Evolutionary conservation across 78 protist genomes (phyloP), one percentile per base, ranked within the genome.

Genomic region (Dictyostelium citrinum): DNA sequence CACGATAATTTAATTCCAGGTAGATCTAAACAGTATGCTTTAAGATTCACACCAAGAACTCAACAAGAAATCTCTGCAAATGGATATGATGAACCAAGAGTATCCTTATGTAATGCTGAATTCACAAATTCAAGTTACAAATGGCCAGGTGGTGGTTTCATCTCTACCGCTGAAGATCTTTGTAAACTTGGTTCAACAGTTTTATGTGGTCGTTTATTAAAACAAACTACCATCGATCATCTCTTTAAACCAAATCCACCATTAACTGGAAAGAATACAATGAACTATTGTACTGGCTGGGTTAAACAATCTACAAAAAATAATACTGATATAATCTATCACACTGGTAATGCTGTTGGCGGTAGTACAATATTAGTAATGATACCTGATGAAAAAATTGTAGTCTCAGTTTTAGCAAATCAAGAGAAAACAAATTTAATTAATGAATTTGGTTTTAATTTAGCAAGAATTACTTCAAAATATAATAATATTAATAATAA

Each of bases 331-430:
- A 35, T 88, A 4, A 41, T 88, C 20, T 88, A 78, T 22, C 93
- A 88, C 31, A 88, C 93, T 67, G 93, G 93, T 29, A 39, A 39
- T 37, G 93, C 93, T 3, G 85, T 78, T 27, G 93, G 93, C n/a
- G 93, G 93, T 41, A 46, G 60, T 1, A 78, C 86, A 2, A 1
- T 76, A 1, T 35, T 88, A 11, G 60, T 76, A 1, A 46, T 78
- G 43, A 16, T 88, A 12, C 93, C 93, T 14, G 8, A 60, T 0
- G 46, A 88, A 49, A 29, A 51, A 24, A 82, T 88, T 2, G 93
- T 88, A 12, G 93, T 88, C 10, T 60, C 70, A 20, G 27, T 88
- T 29, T 35, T 88, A 22, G 71, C 93, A 35, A 88, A 88, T 39
- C 79, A 45, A 67, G 64, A 88, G 68, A 72, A 67, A 35, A 49